phyloP scores from a whole-genome alignment of 1,284 basidiomycete genomes.

The Apiotrichum gamsii region DNA sequence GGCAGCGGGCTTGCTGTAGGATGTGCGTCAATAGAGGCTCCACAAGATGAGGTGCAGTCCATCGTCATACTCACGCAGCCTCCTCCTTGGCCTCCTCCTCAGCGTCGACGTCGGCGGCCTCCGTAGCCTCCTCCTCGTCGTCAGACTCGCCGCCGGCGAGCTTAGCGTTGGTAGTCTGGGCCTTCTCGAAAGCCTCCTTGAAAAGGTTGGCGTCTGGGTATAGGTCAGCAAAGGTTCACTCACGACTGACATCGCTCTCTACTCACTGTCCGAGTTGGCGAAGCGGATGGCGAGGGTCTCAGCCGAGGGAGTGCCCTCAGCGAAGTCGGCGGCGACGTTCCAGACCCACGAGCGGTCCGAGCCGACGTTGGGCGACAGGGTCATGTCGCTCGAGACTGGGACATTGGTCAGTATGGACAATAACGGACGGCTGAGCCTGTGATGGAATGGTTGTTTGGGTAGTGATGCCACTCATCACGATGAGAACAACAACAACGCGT shows the following conservation, averaged over 20 bases:
- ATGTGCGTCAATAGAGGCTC: no score
- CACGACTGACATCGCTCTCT: no score
- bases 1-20: conserved; percentile 6
- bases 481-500: no score
- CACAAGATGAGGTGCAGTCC: no score
- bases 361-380: conserved; percentile 93
- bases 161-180: conserved; percentile 62
- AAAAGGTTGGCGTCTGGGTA: conserved; percentile 80
- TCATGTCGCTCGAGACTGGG: conserved; percentile 89
- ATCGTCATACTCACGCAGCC: conserved; percentile 11
- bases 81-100: conserved; percentile 18
- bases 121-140: conserved; percentile 35
- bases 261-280: conserved; percentile 90
- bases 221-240: no score
- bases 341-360: conserved; percentile 99
- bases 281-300: conserved; percentile 98
- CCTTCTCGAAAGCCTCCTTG: conserved; percentile 79
- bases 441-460: no score
- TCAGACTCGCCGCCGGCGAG: conserved; percentile 39
- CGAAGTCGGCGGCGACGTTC: conserved; percentile 93
- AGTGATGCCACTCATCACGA: no score
- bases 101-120: conserved; percentile 19
- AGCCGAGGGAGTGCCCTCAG: conserved; percentile 77
- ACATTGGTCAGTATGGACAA: no score
- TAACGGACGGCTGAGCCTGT: no score